Evolutionary conservation across 1,284 basidiomycete genomes (phyloP).

Genomic region (Ceratorhiza oryzae-sativae): DNA sequence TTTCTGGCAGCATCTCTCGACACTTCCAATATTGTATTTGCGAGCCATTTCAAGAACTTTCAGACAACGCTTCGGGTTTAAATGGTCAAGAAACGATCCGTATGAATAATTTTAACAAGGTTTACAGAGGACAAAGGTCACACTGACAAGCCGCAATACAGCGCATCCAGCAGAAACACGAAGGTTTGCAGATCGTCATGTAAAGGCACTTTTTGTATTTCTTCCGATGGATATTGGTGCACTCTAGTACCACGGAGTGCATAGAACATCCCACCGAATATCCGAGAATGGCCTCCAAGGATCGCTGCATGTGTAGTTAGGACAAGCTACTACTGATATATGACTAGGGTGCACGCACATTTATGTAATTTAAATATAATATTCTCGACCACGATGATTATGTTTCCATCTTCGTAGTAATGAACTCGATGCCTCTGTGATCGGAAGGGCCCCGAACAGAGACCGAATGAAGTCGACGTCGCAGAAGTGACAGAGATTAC

Average conservation of each 20-base stretch:
- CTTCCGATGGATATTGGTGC: not conserved
- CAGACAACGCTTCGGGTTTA: not conserved
- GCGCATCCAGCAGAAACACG: not conserved
- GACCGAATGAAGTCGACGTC: not conserved
- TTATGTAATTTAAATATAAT: conserved; percentile 17
- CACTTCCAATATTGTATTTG: not conserved
- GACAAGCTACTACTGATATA: not conserved
- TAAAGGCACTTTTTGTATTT: not conserved
- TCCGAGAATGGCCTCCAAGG: not conserved
- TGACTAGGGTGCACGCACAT: not conserved
- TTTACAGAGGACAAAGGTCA: not conserved
- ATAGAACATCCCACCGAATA: conserved; percentile 14
- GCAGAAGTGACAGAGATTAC: not conserved
- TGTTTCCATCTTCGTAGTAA: conserved; percentile 11
- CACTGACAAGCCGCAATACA: not conserved
- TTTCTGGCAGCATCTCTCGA: not conserved
- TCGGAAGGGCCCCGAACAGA: not conserved
- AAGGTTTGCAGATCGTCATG: not conserved
- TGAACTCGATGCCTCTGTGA: not conserved
- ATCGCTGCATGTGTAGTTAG: not conserved
- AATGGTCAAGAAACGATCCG: not conserved
- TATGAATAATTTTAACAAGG: not conserved
- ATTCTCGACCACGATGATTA: not conserved
- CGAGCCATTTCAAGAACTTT: not conserved
- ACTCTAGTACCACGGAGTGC: not conserved